Evolutionary conservation across 306 rosid genomes (phyloP).

Genomic region (Trifolium dubium): DNA sequence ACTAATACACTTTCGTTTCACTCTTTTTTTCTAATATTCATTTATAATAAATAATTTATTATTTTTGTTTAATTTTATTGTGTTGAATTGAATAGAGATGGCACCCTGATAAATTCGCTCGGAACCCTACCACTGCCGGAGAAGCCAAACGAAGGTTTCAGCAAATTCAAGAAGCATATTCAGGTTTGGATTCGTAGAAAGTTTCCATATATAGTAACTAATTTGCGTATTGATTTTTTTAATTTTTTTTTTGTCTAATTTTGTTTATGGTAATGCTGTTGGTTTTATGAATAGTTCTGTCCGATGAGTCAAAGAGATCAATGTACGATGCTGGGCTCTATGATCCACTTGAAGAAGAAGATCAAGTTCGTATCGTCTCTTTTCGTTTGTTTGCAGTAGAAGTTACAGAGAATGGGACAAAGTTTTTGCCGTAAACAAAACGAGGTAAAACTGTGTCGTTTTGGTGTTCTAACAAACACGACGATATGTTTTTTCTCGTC

Average conservation of each 20-base stretch:
- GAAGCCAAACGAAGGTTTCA: slow-evolving; percentile 91
- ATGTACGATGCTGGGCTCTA: slow-evolving; percentile 91
- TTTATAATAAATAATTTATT: neutral
- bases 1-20: slow-evolving; percentile 19
- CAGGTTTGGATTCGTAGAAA: slow-evolving; percentile 40
- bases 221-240: neutral
- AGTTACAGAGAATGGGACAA: neutral
- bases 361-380: slow-evolving; percentile 59
- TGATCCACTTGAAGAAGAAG: slow-evolving; percentile 82
- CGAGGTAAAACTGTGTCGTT: slow-evolving; percentile 51
- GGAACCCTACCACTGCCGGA: slow-evolving; percentile 61
- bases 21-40: neutral
- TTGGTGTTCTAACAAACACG: slow-evolving; percentile 35
- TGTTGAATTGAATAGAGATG: slow-evolving; percentile 60
- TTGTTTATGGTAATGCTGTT: neutral
- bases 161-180: slow-evolving; percentile 92
- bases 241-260: neutral
- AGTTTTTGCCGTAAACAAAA: slow-evolving; percentile 22
- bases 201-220: neutral
- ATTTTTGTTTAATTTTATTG: neutral
- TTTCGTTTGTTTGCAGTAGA: neutral
- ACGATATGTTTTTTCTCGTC: slow-evolving; percentile 39
- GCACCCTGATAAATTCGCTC: slow-evolving; percentile 88
- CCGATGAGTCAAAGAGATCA: slow-evolving; percentile 84
- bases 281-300: slow-evolving; percentile 63